Evolutionary conservation across 228 moss, liverwort and hornwort genomes (phyloP), one percentile per base, ranked within the genome.

Genomic region (Sphagnum magellanicum): DNA sequence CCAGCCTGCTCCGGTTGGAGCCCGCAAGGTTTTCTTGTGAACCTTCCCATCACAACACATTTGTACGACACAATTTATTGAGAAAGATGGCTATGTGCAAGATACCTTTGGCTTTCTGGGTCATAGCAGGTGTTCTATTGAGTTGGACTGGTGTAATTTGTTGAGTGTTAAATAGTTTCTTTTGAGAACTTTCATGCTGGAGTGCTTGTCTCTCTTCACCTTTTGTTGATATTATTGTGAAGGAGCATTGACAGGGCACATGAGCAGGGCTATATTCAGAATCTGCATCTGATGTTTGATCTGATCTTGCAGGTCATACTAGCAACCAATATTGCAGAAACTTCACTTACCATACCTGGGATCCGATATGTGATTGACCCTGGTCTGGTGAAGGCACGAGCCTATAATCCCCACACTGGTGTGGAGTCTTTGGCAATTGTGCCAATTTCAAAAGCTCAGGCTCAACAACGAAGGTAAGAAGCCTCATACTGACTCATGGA

Each of bases 311-410:
- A 98, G 98, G 87, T 94, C 63, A 89, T 98, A 67, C 63, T 98
- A 62, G 98, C 98, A 32, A 98, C 98, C 65, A 98, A 98, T 72
- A 98, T 98, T 76, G 94, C 94, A 64, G 98, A 98, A 81, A 98
- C 98, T 55, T 98, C 98, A 59, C 89, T 98, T 60, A 98, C 98
- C 55, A 98, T 98, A 63, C 94, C 98, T 76, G 94, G 98, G 6
- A 89, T 98, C 47, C 86, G 92, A 60, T 98, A 89, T 75, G 94
- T 98, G 7, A 75, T 98, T 78, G 94, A 98, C 74, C 84, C 94
- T 49, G 98, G 94, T 46, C 76, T 98, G 70, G 94, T 98, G 59
- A 98, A 94, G 83, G 98, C 98, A 58, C 88, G 83, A 70, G 93
- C 90, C 10, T 98, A 89, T 55, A 90, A 90, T 76, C 83, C 94